Base-by-base conservation (phyloP, 208 protist genomes). In the Endotrypanum monterogeii region DNA sequence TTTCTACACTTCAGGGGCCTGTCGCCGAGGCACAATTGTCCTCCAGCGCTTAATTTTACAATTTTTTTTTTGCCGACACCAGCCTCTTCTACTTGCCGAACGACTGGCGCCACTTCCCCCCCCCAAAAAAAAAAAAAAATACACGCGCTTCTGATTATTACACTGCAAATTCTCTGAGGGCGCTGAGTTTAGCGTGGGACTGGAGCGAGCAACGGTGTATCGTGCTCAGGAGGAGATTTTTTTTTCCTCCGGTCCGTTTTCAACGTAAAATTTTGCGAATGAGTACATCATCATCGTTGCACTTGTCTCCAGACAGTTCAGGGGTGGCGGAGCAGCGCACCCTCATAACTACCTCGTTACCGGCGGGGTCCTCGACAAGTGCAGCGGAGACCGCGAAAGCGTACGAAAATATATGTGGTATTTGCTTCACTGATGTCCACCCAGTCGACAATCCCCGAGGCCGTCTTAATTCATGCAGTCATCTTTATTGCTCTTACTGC, bases 401-500 rank as follows among this genome's bases (percentile, higher is more conserved):
- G 28, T 87, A 90, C 50, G 85, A 89, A 18, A 83, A 68, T 30
- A 66, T 93, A 1, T 97, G 93, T 63, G 89, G 89, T 16, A 92
- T 97, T 62, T 97, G 93, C 67, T 94, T 93, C 76, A 94, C 90
- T 14, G 67, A 79, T 1, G 72, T 97, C 50, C 79, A 97, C 66
- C 81, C 83, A 16, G 70, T 71, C 14, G 80, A 90, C 67, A 97
- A 97, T 69, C 93, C 93, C 48, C 85, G 88, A 1, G 93, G 90
- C n/a, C 68, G 77, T 25, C 73, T 97, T 23, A 97, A 97, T 79
- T 91, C 86, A 4, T 97, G 93, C 67, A 78, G 84, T n/a, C 93
- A 97, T 70, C 41, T 94, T 5, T 97, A 95, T 69, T 97, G 93
- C 78, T 80, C 80, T 3, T 89, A 87, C 63, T 97, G 93, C 79